Percentiles rank a stretch among this genome's conserved stretches.
Conservation (phyloP, 1,284 basidiomycete genomes). For the Fomitopsis betulina region DNA sequence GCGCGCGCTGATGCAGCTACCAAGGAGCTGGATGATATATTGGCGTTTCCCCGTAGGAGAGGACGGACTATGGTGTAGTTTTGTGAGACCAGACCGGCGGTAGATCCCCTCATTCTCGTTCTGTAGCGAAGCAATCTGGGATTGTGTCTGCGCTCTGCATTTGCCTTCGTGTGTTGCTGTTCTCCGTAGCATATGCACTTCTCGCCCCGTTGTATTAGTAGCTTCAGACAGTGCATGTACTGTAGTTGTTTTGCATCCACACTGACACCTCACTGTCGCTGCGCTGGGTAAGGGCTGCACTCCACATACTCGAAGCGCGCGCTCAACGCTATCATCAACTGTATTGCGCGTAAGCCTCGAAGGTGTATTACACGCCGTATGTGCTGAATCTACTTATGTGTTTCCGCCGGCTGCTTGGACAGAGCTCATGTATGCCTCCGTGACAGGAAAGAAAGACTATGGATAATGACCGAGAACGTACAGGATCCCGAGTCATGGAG, state of each 20-base stretch:
- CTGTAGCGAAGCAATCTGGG: slow-evolving; percentile 2
- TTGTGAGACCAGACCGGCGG: background rate
- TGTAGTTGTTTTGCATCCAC: background rate
- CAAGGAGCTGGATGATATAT: background rate
- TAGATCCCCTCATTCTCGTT: background rate
- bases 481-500: background rate
- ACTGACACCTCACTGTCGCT: background rate
- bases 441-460: too few species aligned
- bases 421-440: slow-evolving; percentile 38
- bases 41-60: background rate
- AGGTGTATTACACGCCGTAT: too few species aligned
- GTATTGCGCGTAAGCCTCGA: too few species aligned
- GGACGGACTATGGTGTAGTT: background rate
- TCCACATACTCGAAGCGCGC: too few species aligned
- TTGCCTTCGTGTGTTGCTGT: background rate
- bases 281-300: slow-evolving; percentile 75
- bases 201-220: background rate
- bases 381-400: too few species aligned
- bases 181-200: slow-evolving; percentile 2
- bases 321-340: slow-evolving; percentile 58
- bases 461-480: background rate
- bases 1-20: background rate
- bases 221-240: background rate
- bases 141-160: slow-evolving; percentile 2
- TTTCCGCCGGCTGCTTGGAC: too few species aligned